Percentiles rank a stretch among this genome's conserved stretches.
Conservation (phyloP, 192 early-diverging fungal genomes). For the Backusella circina region DNA sequence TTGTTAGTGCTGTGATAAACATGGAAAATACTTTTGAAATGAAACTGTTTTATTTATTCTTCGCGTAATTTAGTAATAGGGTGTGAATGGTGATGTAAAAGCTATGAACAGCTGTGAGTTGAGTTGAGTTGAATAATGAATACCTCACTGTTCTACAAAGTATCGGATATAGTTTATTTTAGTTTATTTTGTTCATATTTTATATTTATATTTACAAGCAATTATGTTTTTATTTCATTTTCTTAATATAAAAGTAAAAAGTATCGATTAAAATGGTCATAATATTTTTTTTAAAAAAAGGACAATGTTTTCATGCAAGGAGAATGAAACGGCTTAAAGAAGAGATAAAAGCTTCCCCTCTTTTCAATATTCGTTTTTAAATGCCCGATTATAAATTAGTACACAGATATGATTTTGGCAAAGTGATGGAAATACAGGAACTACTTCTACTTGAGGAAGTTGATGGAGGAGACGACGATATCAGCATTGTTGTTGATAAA, state of each 20-base stretch:
- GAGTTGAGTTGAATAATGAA: no score
- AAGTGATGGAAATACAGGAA: background rate
- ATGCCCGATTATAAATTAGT: background rate
- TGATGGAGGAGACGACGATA: background rate
- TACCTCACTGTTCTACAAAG: no score
- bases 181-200: no score
- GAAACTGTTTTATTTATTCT: background rate
- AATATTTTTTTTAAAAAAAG: background rate
- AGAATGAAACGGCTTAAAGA: background rate
- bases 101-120: no score
- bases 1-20: background rate
- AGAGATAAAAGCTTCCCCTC: background rate
- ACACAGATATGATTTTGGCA: background rate
- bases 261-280: background rate
- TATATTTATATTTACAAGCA: no score
- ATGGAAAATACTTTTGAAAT: background rate
- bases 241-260: background rate
- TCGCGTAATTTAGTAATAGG: background rate
- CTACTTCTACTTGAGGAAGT: background rate
- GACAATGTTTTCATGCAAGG: background rate
- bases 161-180: no score
- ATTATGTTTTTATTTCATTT: no score
- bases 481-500: background rate
- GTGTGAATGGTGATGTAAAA: no score
- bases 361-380: background rate